Evolutionary conservation across 1,284 basidiomycete genomes (phyloP).

Genomic region (Pyrrhoderma lamaoense): DNA sequence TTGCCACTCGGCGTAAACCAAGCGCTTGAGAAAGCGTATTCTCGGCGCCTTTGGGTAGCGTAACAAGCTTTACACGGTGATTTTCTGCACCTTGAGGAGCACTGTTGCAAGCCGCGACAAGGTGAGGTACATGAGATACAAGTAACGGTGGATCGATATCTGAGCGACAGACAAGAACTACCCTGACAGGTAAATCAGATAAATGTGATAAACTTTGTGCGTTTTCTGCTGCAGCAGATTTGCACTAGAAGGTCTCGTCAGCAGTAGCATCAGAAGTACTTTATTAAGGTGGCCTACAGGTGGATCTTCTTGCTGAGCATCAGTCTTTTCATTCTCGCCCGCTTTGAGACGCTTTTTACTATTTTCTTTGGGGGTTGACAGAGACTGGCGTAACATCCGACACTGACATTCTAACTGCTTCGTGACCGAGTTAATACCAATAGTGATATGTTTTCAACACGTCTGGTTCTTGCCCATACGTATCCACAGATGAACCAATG

Average conservation of each 20-base stretch:
- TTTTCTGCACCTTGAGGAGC: not conserved
- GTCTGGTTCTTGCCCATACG: slow-evolving; percentile 6
- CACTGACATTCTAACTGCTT: slow-evolving; percentile 63
- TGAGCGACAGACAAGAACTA: slow-evolving; percentile 61
- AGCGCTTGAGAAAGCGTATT: slow-evolving; percentile 50
- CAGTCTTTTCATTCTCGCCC: not conserved
- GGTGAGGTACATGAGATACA: slow-evolving; percentile 63
- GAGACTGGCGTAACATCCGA: slow-evolving; percentile 27
- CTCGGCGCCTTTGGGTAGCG: slow-evolving; percentile 70
- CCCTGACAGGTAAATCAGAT: not conserved
- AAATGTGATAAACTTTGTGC: slow-evolving; percentile 12
- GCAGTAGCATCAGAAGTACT: slow-evolving; percentile 1
- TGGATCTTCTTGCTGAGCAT: not conserved
- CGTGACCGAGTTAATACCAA: slow-evolving; percentile 80
- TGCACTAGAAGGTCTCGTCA: not conserved
- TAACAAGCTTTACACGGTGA: slow-evolving; percentile 48
- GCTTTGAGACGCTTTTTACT: not conserved
- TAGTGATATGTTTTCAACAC: slow-evolving; percentile 46
- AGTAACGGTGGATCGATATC: slow-evolving; percentile 69
- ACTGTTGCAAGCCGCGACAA: slow-evolving; percentile 64
- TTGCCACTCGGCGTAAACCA: slow-evolving; percentile 64
- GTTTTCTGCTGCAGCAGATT: not conserved
- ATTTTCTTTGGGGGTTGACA: slow-evolving; percentile 15
- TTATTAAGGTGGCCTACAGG: slow-evolving; percentile 10
- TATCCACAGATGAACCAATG: not conserved